Evolutionary conservation across 805 yeast genomes (phyloP), one percentile per base, ranked within the genome.

Genomic region (Wickerhamomyces strasburgensis): DNA sequence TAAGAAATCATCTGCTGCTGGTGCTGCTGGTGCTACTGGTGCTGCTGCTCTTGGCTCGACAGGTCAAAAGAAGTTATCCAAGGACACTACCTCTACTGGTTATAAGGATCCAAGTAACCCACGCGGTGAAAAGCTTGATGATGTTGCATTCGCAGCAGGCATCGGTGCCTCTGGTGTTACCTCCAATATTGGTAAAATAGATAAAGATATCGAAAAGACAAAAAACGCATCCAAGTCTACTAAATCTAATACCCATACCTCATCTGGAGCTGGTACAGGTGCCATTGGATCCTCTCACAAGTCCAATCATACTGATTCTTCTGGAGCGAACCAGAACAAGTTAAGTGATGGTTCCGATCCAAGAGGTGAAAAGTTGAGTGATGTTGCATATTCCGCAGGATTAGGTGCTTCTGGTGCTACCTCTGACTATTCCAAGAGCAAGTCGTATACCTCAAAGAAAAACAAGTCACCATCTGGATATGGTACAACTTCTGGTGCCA

Each of bases 321-420:
- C n/a, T n/a, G n/a, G n/a, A n/a, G n/a, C n/a, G n/a, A n/a, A n/a
- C n/a, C n/a, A n/a, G n/a, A n/a, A n/a, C n/a, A n/a, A n/a, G n/a
- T n/a, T n/a, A n/a, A n/a, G n/a, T n/a, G n/a, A n/a, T n/a, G n/a
- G n/a, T n/a, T n/a, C n/a, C n/a, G n/a, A n/a, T n/a, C n/a, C n/a
- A n/a, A n/a, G 15, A 36, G 41, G 32, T 28, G 44, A 42, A 18
- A 23, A 19, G 16, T 25, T 37, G 18, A 33, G 38, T 10, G 46
- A 39, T 24, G 45, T 31, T 24, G 39, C 34, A 5, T 23, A 28
- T 25, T 34, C 40, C n/a, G 47, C 42, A 29, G 43, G 37, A 14
- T 14, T 34, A 8, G 42, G 46, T 29, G 38, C 50, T 9, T 26
- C 44, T 33, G 44, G 47, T 29, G 42, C 41, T 24, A 37, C 38